Evolutionary conservation across 768 basidiomycete genomes (phyloP), one percentile per base, ranked within the genome.

Genomic region (Podaxis sp.): DNA sequence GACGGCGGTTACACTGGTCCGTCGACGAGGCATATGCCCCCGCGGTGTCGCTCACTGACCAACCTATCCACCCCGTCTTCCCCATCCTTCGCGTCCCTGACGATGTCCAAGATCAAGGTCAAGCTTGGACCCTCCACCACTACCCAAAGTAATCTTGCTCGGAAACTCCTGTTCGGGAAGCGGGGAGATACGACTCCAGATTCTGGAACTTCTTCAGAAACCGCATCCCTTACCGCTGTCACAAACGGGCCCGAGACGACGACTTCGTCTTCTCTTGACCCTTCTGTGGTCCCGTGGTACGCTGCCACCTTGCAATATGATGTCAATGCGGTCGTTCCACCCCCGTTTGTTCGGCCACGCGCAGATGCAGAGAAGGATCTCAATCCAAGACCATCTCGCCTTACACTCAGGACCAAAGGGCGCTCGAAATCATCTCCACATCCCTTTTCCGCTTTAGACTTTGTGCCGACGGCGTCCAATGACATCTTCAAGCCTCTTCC

Each of bases 341-440:
- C 38, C 2, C 28, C 48, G 8, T 63, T 63, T 22, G 44, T 57
- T 9, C 54, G 54, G 8, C 55, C 55, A 6, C 33, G 22, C 8
- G 36, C 38, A 3, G 54, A 46, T 4, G 52, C 48, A 9, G 61
- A 52, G 26, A 49, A 30, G 6, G 40, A 30, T 15, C 15, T 54
- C 26, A 62, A 69, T 54, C 74, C 75, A 54, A 56, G 36, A 26
- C 63, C 66, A 61, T 58, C 70, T 30, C 68, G 67, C 51, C 59
- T 64, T 1, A 64, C 67, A 33, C 62, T 83, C 48, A 84, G 77
- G 64, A 73, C 72, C 57, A 89, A 88, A 69, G 77, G 76, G 24
- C 84, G 89, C 42, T 86, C 88, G 13, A 80, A 86, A 64, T 90
- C 89, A 2, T 84, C 82, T 15, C 89, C 89, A 0, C 76, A 84